phyloP scores from a whole-genome alignment of 371 early-diverging fungal genomes.

The Dinochytrium kinnereticum region DNA sequence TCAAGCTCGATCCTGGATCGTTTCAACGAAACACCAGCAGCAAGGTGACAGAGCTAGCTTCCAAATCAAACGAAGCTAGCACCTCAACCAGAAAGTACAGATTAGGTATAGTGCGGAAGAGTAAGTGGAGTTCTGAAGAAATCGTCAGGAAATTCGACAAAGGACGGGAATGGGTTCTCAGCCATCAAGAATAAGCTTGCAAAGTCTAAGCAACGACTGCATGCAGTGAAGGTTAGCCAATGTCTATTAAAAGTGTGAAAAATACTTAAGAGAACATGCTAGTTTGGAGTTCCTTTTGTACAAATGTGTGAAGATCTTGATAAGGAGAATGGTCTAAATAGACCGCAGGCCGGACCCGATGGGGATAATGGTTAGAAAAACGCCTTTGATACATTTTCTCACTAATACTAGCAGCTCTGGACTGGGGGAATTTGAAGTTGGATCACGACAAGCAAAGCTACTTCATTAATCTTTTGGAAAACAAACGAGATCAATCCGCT shows the following conservation, averaged over 20 bases:
- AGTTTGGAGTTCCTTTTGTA: constrained; percentile 51
- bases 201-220: constrained; percentile 43
- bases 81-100: constrained; percentile 16
- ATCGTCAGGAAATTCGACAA: constrained; percentile 33
- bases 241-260: neutral
- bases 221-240: constrained; percentile 51
- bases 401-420: constrained; percentile 23
- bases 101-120: constrained; percentile 4
- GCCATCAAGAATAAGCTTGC: constrained; percentile 46
- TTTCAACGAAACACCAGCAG: constrained; percentile 24
- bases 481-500: constrained; percentile 7
- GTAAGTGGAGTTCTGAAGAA: constrained; percentile 32
- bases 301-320: constrained; percentile 37
- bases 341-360: constrained; percentile 15
- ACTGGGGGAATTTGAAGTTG: constrained; percentile 47
- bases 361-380: neutral
- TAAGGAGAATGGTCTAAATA: constrained; percentile 30
- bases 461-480: constrained; percentile 39
- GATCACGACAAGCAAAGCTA: constrained; percentile 51
- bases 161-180: constrained; percentile 40
- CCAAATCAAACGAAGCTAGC: constrained; percentile 20
- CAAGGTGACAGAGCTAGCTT: constrained; percentile 15
- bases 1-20: constrained; percentile 39
- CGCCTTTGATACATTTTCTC: too few relatives aligned
- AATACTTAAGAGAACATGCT: neutral